phyloP scores from a whole-genome alignment of 1,139 yeast species.

The Blastobotrys elegans region DNA sequence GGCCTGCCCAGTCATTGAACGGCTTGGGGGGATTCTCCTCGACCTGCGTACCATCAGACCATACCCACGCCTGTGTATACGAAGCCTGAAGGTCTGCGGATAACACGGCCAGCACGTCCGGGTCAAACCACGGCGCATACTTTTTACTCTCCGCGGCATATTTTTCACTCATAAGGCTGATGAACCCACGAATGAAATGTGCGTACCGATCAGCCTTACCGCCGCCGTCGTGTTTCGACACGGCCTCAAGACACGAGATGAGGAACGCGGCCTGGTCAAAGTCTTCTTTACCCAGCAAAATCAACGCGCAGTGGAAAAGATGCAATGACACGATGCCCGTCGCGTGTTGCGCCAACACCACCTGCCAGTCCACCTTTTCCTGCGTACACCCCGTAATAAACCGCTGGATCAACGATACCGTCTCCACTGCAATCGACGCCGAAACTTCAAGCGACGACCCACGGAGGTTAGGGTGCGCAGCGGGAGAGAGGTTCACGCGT shows the following conservation, averaged over 20 bases:
- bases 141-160: constrained; percentile 4
- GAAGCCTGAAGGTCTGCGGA: constrained; percentile 26
- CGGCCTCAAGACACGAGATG: constrained; percentile 11
- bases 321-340: constrained; percentile 16
- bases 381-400: constrained; percentile 11
- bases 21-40: not conserved
- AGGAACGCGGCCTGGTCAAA: constrained; percentile 17
- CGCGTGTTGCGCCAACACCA: constrained; percentile 9
- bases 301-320: constrained; percentile 21
- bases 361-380: constrained; percentile 1
- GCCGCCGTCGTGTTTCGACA: not conserved
- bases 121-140: constrained; percentile 23
- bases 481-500: constrained; percentile 17
- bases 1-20: not conserved
- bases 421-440: constrained; percentile 14
- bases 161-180: constrained; percentile 13
- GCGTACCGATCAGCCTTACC: constrained; percentile 10
- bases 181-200: constrained; percentile 20
- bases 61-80: constrained; percentile 27
- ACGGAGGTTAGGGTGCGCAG: constrained; percentile 12
- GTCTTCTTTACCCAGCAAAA: constrained; percentile 18
- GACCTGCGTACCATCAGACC: constrained; percentile 13
- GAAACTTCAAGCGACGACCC: constrained; percentile 8
- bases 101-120: constrained; percentile 25
- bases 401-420: constrained; percentile 12